phyloP scores from a whole-genome alignment of 2,329 filamentous ascomycete genomes.

The Emmonsiellopsis sp. region DNA sequence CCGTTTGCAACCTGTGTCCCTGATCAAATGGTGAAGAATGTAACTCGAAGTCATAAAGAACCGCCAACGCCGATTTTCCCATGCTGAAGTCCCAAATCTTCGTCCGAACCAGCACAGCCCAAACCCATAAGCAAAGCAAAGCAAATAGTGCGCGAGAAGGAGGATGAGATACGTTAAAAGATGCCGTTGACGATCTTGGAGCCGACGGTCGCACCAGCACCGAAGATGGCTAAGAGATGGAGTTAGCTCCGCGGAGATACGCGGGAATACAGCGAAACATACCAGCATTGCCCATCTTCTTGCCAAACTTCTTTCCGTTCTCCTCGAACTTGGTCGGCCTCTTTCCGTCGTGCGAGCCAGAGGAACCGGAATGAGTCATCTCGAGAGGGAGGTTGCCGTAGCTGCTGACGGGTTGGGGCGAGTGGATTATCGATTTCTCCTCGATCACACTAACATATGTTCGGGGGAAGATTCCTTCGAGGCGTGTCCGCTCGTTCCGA shows the following conservation, averaged over 20 bases:
- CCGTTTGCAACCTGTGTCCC: neutral
- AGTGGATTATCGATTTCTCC: conserved; percentile 42
- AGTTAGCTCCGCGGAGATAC: neutral
- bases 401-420: conserved; percentile 28
- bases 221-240: conserved; percentile 68
- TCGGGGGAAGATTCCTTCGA: conserved; percentile 90
- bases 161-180: conserved; percentile 47
- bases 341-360: conserved; percentile 28
- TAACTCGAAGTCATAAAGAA: neutral
- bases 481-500: conserved; percentile 68
- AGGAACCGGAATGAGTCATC: conserved; percentile 50
- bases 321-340: conserved; percentile 56
- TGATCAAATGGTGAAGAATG: neutral
- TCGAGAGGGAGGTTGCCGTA: conserved; percentile 64
- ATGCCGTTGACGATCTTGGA: conserved; percentile 85
- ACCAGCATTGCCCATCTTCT: conserved; percentile 72
- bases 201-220: conserved; percentile 84
- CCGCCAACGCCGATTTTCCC: conserved; percentile 1
- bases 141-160: neutral
- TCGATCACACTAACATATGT: conserved; percentile 71
- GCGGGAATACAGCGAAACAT: conserved; percentile 15
- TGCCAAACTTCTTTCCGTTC: conserved; percentile 88
- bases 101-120: neutral
- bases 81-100: conserved; percentile 2
- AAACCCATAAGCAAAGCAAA: neutral